Percentiles rank a stretch among this genome's conserved stretches.
These are phyloP conservation scores for Alternaria ventricosa DNA, from an alignment of 2,329 filamentous ascomycete genomes.

Conservation along the genomic window DNA sequence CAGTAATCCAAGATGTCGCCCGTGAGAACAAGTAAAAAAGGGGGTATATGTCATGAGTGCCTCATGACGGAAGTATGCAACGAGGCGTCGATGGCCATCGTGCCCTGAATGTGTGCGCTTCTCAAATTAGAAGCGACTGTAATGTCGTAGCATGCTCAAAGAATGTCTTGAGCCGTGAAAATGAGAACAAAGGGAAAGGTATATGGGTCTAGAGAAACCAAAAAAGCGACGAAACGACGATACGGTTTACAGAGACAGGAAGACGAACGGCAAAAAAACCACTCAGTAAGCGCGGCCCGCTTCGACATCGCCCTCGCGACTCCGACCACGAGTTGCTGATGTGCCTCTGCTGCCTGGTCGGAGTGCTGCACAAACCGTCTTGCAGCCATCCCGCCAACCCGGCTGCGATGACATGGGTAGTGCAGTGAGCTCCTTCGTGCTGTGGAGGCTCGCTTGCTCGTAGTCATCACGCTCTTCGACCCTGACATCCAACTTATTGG, in stretches of 20 bases:
- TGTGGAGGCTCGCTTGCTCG: conserved; percentile 25
- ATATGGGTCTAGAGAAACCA: neutral
- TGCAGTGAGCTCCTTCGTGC: conserved; percentile 27
- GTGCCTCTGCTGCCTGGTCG: conserved; percentile 13
- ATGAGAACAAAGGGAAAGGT: neutral
- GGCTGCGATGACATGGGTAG: conserved; percentile 14
- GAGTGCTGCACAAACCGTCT: conserved; percentile 23
- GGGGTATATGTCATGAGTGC: neutral
- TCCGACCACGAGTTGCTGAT: conserved; percentile 2
- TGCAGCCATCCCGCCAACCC: conserved; percentile 18
- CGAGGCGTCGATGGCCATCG: neutral
- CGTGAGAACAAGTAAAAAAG: neutral
- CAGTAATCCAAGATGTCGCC: neutral
- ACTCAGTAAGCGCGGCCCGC: neutral
- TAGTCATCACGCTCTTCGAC: conserved; percentile 28
- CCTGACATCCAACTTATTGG: conserved; percentile 24
- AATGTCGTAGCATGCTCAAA: neutral
- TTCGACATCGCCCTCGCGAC: conserved; percentile 12
- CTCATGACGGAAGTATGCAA: neutral
- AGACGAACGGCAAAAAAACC: neutral
- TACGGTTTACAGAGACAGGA: rapidly evolving
- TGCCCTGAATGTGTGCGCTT: neutral
- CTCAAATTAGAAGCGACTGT: neutral
- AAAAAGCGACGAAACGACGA: neutral
- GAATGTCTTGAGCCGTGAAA: neutral